These are phyloP conservation scores for Colletotrichum lentis DNA, from an alignment of 2,329 filamentous ascomycete genomes.

Conservation along the genomic window DNA sequence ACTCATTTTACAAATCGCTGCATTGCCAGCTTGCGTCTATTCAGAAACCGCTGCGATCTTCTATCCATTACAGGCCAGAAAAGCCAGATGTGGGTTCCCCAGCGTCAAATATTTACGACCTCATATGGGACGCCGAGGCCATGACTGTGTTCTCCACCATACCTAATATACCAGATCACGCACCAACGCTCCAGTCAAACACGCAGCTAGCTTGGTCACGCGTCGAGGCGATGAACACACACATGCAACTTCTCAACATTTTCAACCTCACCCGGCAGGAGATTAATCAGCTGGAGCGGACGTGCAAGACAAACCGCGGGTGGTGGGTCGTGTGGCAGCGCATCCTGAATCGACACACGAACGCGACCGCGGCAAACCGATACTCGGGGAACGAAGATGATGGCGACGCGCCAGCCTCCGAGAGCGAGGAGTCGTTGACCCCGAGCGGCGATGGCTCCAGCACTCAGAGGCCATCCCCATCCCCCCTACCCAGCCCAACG, in stretches of 20 bases:
- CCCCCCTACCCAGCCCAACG: slow-evolving; percentile 10
- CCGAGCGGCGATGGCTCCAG: slow-evolving; percentile 17
- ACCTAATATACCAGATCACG: slow-evolving; percentile 68
- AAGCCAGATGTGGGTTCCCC: slow-evolving; percentile 52
- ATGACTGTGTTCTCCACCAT: slow-evolving; percentile 70
- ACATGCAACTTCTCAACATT: slow-evolving; percentile 69
- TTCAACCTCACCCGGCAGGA: slow-evolving; percentile 57
- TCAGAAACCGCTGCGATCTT: slow-evolving; percentile 63
- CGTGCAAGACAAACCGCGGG: slow-evolving; percentile 70
- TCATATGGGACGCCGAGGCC: slow-evolving; percentile 67
- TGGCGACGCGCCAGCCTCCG: not conserved
- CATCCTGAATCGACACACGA: slow-evolving; percentile 53
- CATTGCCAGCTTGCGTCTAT: slow-evolving; percentile 69
- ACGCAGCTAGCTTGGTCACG: slow-evolving; percentile 60
- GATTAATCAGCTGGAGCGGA: slow-evolving; percentile 63
- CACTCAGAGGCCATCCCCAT: not conserved
- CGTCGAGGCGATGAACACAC: slow-evolving; percentile 70
- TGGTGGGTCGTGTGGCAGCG: slow-evolving; percentile 77
- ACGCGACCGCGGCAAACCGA: not conserved
- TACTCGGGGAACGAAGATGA: slow-evolving; percentile 8
- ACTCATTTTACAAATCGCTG: slow-evolving; percentile 65
- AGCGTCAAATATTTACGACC: slow-evolving; percentile 63
- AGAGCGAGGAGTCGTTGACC: slow-evolving; percentile 16
- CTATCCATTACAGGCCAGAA: slow-evolving; percentile 65
- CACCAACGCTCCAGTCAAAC: slow-evolving; percentile 27